Evolutionary conservation across 441 rosid species (phyloP), one percentile per base, ranked within the genome.

Genomic region (Raphanus hybrid): DNA sequence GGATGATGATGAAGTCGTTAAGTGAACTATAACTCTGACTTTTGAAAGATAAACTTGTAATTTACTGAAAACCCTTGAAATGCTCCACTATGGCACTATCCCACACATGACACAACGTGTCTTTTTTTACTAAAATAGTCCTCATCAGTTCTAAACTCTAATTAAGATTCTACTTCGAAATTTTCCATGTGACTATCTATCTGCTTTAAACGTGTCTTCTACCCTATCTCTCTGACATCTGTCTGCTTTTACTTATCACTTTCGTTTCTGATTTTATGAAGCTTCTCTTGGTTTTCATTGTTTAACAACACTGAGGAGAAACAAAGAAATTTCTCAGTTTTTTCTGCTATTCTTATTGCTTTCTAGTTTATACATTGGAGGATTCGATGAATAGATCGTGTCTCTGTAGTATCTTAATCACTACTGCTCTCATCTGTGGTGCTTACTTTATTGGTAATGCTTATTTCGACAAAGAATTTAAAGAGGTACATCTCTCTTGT

Each of bases 361-460:
- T 43, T 43, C 50, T 23, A 23, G 26, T 23, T 23, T 23, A 29
- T 43, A 43, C 14, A 6, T 85, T 45, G 81, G 78, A 79, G 71
- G 85, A 85, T 74, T 74, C 85, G 8, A 90, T 82, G 86, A 83
- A 81, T 69, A 85, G 89, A 75, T 84, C 95, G 16, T 87, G 87
- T 75, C 80, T 94, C 61, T 85, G 83, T 76, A 87, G 82, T 66
- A 64, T 89, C 73, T 80, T 92, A 37, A 23, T 89, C 23, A 73
- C 85, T 1, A 80, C 85, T 69, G 70, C 89, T 62, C 77, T 92
- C 64, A 70, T 90, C 15, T 86, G 81, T 61, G 85, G 87, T 67
- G 90, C 85, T 71, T 92, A 88, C 87, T 87, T 91, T 81, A 73
- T 91, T 60, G 78, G 87, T 58, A 66, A 81, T 64, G 84, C 90